A percentile compares a stretch with the other conserved stretches of the same genome.
Evolutionary conservation across 306 rosid genomes (phyloP).

Genomic region (Inga leiocalycina): DNA sequence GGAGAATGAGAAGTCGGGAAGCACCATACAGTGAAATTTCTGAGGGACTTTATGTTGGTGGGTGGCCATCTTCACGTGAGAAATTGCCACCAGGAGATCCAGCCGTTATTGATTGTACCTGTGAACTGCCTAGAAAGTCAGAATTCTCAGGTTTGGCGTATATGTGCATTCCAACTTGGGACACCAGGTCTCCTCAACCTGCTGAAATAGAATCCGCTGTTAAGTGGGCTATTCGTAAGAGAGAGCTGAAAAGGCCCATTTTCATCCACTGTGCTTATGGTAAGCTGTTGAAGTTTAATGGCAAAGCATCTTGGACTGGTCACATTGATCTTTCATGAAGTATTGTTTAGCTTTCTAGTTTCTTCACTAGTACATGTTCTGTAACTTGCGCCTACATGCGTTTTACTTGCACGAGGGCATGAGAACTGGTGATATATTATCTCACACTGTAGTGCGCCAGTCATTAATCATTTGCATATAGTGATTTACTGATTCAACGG

Average conservation of each 20-base stretch:
- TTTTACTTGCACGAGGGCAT: background rate
- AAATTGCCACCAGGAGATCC: constrained; percentile 82
- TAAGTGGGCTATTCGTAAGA: constrained; percentile 76
- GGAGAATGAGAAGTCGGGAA: constrained; percentile 66
- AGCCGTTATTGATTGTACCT: constrained; percentile 84
- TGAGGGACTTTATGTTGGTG: constrained; percentile 84
- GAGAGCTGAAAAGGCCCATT: constrained; percentile 67
- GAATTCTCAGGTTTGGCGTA: constrained; percentile 56
- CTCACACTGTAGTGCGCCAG: background rate
- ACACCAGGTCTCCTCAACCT: constrained; percentile 75
- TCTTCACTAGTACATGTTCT: background rate
- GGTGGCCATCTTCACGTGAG: constrained; percentile 78
- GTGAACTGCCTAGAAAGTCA: constrained; percentile 72
- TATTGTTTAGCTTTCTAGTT: background rate
- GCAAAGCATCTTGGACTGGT: constrained; percentile 11
- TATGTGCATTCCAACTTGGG: constrained; percentile 87
- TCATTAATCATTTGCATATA: background rate
- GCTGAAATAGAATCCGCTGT: constrained; percentile 71
- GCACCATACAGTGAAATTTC: constrained; percentile 55
- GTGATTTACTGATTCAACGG: background rate
- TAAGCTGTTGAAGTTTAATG: constrained; percentile 26
- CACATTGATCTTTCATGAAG: background rate
- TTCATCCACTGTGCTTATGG: constrained; percentile 94
- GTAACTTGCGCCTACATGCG: background rate
- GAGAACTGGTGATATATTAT: background rate